Evolutionary conservation across 257 asterid species (phyloP), one percentile per base, ranked within the genome.

Genomic region (Thymus quinquecostatus): DNA sequence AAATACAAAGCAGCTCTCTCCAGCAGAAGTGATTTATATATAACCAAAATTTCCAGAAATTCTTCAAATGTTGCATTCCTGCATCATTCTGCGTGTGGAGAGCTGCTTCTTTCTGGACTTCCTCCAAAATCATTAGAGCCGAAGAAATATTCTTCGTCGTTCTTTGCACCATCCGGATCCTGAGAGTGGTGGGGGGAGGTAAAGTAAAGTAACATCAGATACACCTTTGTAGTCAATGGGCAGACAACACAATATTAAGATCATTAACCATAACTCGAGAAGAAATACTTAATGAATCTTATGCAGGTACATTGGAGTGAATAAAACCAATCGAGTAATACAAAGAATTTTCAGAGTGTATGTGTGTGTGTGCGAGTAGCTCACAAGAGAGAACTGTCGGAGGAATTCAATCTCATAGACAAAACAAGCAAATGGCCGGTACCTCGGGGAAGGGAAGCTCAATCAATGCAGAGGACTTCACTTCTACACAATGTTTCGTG

Each of bases 361-460:
- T n/a, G n/a, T n/a, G n/a, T n/a, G n/a, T n/a, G n/a, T n/a, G n/a
- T n/a, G n/a, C n/a, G 13, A 10, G 59, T 36, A 36, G 41, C 41
- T 36, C 41, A 36, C 41, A 38, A n/a, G 54, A 65, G 56, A 36
- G 74, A 44, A 60, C 56, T 32, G 61, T 67, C 56, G 21, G 55
- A 67, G 73, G 40, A 32, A 63, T 45, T 41, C 5, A 68, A 72
- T 4, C 3, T 38, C 41, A 38, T 4, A 38, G 41, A 7, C 7
- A 38, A 38, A 38, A 64, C 43, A 6, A 53, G 58, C 1, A 53
- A 53, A 6, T 53, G 56, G 57, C 84, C n/a, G n/a, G n/a, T n/a
- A 89, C 98, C 99, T 55, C 90, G 82, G 71, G 99, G 99, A 43
- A 95, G 71, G 99, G 99, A 43, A 95, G 92, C 79, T 95, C 99